Evolutionary conservation across 441 rosid species (phyloP).

Genomic region (Gossypium gossypioides): DNA sequence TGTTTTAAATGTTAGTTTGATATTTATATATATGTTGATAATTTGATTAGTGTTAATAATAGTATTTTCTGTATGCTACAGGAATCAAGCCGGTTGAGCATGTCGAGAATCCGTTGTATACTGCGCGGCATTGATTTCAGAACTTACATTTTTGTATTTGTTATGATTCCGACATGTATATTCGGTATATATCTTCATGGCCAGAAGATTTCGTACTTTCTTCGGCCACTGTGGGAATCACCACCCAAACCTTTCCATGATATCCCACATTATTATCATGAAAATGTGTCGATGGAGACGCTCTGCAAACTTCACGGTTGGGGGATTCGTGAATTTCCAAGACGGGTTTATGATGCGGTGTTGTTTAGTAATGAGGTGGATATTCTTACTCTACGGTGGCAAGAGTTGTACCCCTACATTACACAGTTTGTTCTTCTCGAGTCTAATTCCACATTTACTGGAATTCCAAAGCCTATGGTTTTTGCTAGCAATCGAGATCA

Average conservation of each 20-base stretch:
- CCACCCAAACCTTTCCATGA: slow-evolving; percentile 75
- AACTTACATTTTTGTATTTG: slow-evolving; percentile 46
- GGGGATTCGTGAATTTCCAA: slow-evolving; percentile 65
- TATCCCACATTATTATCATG: slow-evolving; percentile 76
- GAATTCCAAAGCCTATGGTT: slow-evolving; percentile 52
- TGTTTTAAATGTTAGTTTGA: background rate
- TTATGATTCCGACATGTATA: slow-evolving; percentile 56
- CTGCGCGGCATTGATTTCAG: slow-evolving; percentile 62
- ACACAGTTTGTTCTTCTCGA: slow-evolving; percentile 81
- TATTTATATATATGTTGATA: background rate
- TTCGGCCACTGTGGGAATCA: slow-evolving; percentile 76
- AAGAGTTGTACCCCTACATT: slow-evolving; percentile 70
- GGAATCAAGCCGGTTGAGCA: slow-evolving; percentile 58
- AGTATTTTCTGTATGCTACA: slow-evolving; percentile 19
- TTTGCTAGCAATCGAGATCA: slow-evolving; percentile 53
- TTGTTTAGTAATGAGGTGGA: slow-evolving; percentile 78
- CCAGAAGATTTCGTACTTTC: slow-evolving; percentile 76
- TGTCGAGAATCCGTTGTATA: slow-evolving; percentile 67
- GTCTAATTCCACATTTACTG: slow-evolving; percentile 79
- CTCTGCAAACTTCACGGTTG: slow-evolving; percentile 90
- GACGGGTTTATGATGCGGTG: slow-evolving; percentile 80
- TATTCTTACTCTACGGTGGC: slow-evolving; percentile 69
- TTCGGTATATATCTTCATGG: slow-evolving; percentile 70
- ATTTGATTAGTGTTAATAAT: background rate
- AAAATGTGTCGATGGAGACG: slow-evolving; percentile 57